Conservation (phyloP, 441 rosid species). For the Populus hybrid region DNA sequence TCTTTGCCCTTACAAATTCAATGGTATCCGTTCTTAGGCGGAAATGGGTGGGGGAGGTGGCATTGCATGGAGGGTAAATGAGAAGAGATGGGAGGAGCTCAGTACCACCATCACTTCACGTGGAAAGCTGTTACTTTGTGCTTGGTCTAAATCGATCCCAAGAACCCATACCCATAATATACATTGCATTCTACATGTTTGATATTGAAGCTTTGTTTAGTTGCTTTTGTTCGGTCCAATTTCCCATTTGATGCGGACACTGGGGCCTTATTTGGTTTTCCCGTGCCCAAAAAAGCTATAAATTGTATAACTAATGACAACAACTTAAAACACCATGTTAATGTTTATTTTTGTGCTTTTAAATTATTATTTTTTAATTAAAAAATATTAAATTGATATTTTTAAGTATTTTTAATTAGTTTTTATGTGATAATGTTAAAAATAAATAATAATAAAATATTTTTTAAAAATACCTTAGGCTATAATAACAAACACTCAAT, state of each 20-base stretch:
- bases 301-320: too few species aligned
- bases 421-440: too few species aligned
- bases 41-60: neutral
- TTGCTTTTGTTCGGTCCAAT: neutral
- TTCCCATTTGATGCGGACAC: neutral
- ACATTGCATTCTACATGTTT: conserved; percentile 4
- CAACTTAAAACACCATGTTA: neutral
- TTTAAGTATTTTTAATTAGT: too few species aligned
- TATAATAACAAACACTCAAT: too few species aligned
- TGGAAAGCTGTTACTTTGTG: conserved; percentile 16
- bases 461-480: too few species aligned
- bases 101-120: conserved; percentile 24
- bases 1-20: too few species aligned
- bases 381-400: too few species aligned
- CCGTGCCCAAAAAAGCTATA: too few species aligned
- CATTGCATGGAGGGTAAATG: neutral
- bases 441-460: too few species aligned
- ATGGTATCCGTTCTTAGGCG: neutral
- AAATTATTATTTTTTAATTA: too few species aligned
- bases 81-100: conserved; percentile 15
- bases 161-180: neutral
- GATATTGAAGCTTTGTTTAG: neutral
- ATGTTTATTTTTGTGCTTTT: too few species aligned
- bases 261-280: neutral
- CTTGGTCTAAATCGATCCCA: conserved; percentile 17